phyloP scores from a whole-genome alignment of 768 basidiomycete species.

The Mycena maculata region DNA sequence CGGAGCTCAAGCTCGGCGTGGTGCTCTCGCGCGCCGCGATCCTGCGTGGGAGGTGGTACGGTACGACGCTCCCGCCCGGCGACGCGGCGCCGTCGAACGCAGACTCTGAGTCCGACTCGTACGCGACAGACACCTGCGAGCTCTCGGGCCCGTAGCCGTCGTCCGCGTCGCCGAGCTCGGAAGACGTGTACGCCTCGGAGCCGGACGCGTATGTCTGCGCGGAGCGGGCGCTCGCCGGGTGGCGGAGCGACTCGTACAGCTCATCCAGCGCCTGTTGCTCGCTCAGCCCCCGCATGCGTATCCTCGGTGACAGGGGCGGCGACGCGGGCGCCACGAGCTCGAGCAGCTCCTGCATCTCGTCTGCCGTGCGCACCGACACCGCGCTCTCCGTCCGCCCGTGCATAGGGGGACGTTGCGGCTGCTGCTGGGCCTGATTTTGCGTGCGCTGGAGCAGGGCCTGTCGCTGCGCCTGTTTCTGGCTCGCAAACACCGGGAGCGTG shows the following conservation, averaged over 20 bases:
- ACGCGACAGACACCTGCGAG: conserved; percentile 18
- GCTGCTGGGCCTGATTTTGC: conserved; percentile 13
- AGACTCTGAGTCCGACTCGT: conserved; percentile 28
- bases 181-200: too few relatives aligned
- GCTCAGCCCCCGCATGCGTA: conserved; percentile 27
- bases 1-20: conserved; percentile 27
- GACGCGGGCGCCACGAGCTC: conserved; percentile 55
- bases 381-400: conserved; percentile 52
- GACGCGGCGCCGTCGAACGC: conserved; percentile 7
- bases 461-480: conserved; percentile 15
- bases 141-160: conserved; percentile 25
- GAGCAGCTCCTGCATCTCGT: conserved; percentile 62
- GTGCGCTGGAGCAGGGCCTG: too few relatives aligned
- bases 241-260: conserved; percentile 19
- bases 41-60: conserved; percentile 35
- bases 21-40: conserved; percentile 14
- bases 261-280: conserved; percentile 36
- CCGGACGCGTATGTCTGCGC: too few relatives aligned
- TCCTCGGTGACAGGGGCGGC: conserved; percentile 39
- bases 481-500: conserved; percentile 39
- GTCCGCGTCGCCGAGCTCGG: conserved; percentile 2
- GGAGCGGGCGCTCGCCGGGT: conserved; percentile 12
- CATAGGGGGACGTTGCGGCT: too few relatives aligned
- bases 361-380: conserved; percentile 61
- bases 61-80: background rate